These are phyloP conservation scores for Didymella sp. DNA, from an alignment of 2,329 filamentous ascomycete genomes.

Conservation along the genomic window DNA sequence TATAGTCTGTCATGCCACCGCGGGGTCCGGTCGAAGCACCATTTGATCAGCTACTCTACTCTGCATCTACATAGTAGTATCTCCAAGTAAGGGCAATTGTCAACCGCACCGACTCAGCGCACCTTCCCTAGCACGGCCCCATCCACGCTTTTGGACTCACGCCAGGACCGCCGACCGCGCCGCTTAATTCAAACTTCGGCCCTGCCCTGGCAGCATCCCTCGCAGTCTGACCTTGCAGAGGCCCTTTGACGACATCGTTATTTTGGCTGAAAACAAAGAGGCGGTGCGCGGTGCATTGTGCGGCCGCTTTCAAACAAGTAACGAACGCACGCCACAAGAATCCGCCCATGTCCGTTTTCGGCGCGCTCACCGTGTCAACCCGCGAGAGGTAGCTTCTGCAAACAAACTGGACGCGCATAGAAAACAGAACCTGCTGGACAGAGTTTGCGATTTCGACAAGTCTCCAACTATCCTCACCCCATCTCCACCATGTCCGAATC, in stretches of 20 bases:
- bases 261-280: constrained; percentile 19
- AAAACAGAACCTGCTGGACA: constrained; percentile 14
- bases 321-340: constrained; percentile 16
- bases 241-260: constrained; percentile 14
- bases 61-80: background rate
- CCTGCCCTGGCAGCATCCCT: constrained; percentile 14
- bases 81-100: constrained; percentile 2
- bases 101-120: constrained; percentile 12
- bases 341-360: constrained; percentile 18
- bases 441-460: constrained; percentile 3
- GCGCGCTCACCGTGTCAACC: constrained; percentile 9
- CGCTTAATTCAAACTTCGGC: constrained; percentile 14
- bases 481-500: constrained; percentile 14
- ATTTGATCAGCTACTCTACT: background rate
- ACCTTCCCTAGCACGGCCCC: constrained; percentile 13
- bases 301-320: constrained; percentile 15
- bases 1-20: constrained; percentile 17
- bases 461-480: constrained; percentile 1
- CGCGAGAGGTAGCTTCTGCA: constrained; percentile 16
- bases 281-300: constrained; percentile 19
- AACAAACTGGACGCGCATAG: constrained; percentile 19
- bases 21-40: constrained; percentile 3
- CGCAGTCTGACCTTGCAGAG: constrained; percentile 2
- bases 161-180: constrained; percentile 17
- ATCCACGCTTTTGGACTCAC: constrained; percentile 10